Base-by-base conservation (phyloP, 352 stramenopile species). In the Phytophthora parvispora region DNA sequence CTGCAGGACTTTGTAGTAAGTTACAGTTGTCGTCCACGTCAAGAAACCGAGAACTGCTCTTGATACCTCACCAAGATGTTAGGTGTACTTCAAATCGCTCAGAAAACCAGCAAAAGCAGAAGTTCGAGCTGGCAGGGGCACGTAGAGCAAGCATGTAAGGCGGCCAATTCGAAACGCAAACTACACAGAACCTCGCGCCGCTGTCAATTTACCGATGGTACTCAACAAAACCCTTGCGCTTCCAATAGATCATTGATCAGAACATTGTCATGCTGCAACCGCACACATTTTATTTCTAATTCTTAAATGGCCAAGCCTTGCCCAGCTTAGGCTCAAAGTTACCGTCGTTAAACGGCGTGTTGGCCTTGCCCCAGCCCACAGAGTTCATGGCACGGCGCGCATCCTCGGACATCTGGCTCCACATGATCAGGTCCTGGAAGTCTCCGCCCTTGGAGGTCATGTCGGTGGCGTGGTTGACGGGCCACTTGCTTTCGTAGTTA, bases 51-150 rank as follows among this genome's bases (percentile, higher is more conserved):
- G n/a, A n/a, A n/a, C n/a, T 74, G 69, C 74, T 69, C 64, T 28
- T 81, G 74, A 69, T 81, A 78, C 69, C 75, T 81, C 60, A 64
- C 74, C 31, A 81, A 81, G 59, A n/a, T n/a, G n/a, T n/a, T n/a
- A n/a, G n/a, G n/a, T n/a, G n/a, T n/a, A n/a, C n/a, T n/a, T n/a
- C n/a, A n/a, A n/a, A n/a, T n/a, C n/a, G n/a, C n/a, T n/a, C n/a
- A n/a, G n/a, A n/a, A n/a, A n/a, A n/a, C n/a, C n/a, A n/a, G n/a
- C n/a, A n/a, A n/a, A n/a, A n/a, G n/a, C n/a, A n/a, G n/a, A n/a
- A n/a, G n/a, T n/a, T n/a, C n/a, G n/a, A n/a, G n/a, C n/a, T n/a
- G n/a, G n/a, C n/a, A n/a, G n/a, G n/a, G n/a, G n/a, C n/a, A n/a
- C n/a, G n/a, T n/a, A n/a, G n/a, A n/a, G n/a, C n/a, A n/a, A n/a